Evolutionary conservation across 371 early-diverging fungal species (phyloP).

Genomic region (Mortierella sp.): DNA sequence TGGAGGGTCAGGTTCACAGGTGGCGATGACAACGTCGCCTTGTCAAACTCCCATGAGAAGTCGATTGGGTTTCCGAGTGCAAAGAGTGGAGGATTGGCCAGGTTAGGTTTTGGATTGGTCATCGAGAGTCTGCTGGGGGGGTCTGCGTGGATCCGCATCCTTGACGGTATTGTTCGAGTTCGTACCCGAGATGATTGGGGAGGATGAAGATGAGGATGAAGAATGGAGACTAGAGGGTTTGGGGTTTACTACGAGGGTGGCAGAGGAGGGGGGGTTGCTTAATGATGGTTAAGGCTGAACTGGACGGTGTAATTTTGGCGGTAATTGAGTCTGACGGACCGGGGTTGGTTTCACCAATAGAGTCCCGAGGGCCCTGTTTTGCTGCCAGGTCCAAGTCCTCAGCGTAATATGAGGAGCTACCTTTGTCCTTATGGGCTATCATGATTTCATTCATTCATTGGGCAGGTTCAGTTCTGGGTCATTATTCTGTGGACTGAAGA

Average conservation of each 20-base stretch:
- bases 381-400: not conserved
- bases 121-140: slow-evolving; percentile 24
- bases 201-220: not conserved
- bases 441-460: not conserved
- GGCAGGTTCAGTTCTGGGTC: not conserved
- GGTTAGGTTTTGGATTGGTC: slow-evolving; percentile 22
- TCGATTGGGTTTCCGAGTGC: slow-evolving; percentile 15
- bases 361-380: not conserved
- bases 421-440: not conserved
- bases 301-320: not conserved
- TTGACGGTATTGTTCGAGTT: not conserved
- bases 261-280: not conserved
- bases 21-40: slow-evolving; percentile 6
- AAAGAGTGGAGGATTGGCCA: slow-evolving; percentile 24
- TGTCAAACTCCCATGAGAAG: slow-evolving; percentile 34
- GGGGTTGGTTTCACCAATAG: not conserved
- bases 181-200: not conserved
- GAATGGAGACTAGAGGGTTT: not conserved
- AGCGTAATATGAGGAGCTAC: not conserved
- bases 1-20: slow-evolving; percentile 20
- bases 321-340: not conserved
- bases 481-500: not conserved
- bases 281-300: not conserved
- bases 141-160: not conserved
- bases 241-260: no score